A percentile compares a stretch with the other conserved stretches of the same genome.
Evolutionary conservation across 192 early-diverging fungal genomes (phyloP).

Genomic region (Coemansia umbellata): DNA sequence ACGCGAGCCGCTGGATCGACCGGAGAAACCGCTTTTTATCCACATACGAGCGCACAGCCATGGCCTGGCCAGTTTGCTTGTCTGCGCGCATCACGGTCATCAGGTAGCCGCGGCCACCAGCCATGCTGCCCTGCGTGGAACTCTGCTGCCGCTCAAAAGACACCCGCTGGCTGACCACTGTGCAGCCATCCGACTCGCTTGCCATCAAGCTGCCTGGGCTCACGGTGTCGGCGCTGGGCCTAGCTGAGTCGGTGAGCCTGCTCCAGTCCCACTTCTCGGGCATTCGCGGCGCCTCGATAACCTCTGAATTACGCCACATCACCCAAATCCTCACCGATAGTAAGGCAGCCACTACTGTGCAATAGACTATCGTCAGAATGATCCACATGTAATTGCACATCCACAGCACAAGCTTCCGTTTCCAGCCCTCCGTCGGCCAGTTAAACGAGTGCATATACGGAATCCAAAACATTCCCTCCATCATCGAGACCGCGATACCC

Average conservation of each 20-base stretch:
- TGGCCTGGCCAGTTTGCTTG: background rate
- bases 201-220: background rate
- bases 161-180: no score
- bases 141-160: conserved; percentile 2
- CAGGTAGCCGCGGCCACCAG: conserved; percentile 20
- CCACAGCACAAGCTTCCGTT: conserved; percentile 25
- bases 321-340: conserved; percentile 27
- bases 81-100: conserved; percentile 21
- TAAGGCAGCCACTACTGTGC: conserved; percentile 6
- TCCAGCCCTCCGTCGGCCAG: conserved; percentile 18
- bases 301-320: conserved; percentile 40
- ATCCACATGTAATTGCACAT: conserved; percentile 41
- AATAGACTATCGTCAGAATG: conserved; percentile 24
- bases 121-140: background rate
- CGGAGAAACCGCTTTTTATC: conserved; percentile 34
- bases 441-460: conserved; percentile 35
- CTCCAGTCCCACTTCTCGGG: conserved; percentile 50
- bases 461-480: conserved; percentile 31
- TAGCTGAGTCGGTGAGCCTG: conserved; percentile 7
- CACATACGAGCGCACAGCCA: conserved; percentile 37
- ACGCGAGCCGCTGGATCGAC: conserved; percentile 37
- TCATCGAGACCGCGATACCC: conserved; percentile 20
- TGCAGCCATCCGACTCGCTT: no score
- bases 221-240: conserved; percentile 12
- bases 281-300: conserved; percentile 18